Conservation (phyloP, 2,329 filamentous ascomycete species). For the Ascochyta viciae-villosae region DNA sequence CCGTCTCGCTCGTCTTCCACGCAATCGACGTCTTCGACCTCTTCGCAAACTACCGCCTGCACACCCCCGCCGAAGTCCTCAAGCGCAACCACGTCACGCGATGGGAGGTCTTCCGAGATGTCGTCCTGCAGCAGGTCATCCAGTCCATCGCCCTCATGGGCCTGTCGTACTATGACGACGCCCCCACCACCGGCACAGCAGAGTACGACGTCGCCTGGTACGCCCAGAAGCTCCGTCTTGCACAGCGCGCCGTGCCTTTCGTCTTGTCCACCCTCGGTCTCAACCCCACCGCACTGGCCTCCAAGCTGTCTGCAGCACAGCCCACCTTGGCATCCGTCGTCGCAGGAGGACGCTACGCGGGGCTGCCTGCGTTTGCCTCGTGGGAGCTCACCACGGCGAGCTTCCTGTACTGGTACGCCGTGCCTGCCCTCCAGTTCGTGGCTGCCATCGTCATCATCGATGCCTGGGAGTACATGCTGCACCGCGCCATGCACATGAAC, state of each 20-base stretch:
- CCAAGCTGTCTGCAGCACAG: conserved; percentile 74
- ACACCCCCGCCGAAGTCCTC: conserved; percentile 89
- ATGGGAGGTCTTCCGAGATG: conserved; percentile 87
- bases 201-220: conserved; percentile 89
- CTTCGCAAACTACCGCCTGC: conserved; percentile 89
- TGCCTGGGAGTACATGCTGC: conserved; percentile 98
- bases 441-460: conserved; percentile 80
- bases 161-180: conserved; percentile 74
- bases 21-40: conserved; percentile 83
- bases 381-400: conserved; percentile 83
- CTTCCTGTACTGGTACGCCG: conserved; percentile 77
- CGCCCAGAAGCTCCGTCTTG: conserved; percentile 81
- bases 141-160: conserved; percentile 76
- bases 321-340: conserved; percentile 78
- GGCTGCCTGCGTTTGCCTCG: conserved; percentile 76
- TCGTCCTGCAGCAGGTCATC: conserved; percentile 88
- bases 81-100: conserved; percentile 87
- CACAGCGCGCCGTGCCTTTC: conserved; percentile 78
- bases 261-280: conserved; percentile 76
- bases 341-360: conserved; percentile 81
- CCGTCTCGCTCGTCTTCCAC: conserved; percentile 85
- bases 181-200: conserved; percentile 77
- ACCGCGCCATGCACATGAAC: conserved; percentile 96
- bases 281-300: conserved; percentile 76
- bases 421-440: conserved; percentile 80